Evolutionary conservation across 2,329 filamentous ascomycete species (phyloP).

Genomic region (Graphilbum fragrans): DNA sequence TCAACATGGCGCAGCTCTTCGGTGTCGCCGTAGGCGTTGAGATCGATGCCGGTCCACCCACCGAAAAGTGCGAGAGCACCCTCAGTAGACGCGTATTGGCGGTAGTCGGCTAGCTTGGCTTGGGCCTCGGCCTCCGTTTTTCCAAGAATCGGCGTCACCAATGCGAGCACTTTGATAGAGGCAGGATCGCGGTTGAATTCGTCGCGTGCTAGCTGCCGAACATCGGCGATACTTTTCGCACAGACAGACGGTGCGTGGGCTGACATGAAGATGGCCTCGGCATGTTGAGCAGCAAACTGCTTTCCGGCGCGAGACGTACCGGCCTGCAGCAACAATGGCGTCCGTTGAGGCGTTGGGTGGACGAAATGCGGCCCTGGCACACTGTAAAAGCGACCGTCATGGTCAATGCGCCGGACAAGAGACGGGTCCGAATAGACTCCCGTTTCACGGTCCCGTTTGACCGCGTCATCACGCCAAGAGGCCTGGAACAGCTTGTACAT

Average conservation of each 20-base stretch:
- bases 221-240: conserved; percentile 2
- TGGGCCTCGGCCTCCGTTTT: conserved; percentile 10
- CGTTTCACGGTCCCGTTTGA: conserved; percentile 1
- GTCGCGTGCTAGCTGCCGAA: conserved; percentile 6
- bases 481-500: conserved; percentile 9
- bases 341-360: conserved; percentile 7
- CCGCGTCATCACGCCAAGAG: conserved; percentile 5
- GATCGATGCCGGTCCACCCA: conserved; percentile 15
- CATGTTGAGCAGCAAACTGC: conserved; percentile 12
- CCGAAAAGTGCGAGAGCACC: conserved; percentile 15
- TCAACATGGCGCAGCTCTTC: conserved; percentile 26
- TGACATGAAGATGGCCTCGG: conserved; percentile 11
- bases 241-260: conserved; percentile 8
- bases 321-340: conserved; percentile 13
- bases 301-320: conserved; percentile 11
- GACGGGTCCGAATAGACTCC: not conserved
- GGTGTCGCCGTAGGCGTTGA: conserved; percentile 17
- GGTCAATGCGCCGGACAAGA: conserved; percentile 3
- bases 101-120: conserved; percentile 6
- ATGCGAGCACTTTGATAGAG: conserved; percentile 10
- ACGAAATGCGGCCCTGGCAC: not conserved
- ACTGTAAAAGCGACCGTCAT: conserved; percentile 3
- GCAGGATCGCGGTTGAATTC: conserved; percentile 8
- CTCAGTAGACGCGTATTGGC: conserved; percentile 9
- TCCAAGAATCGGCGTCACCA: conserved; percentile 10